Evolutionary conservation across 2,329 filamentous ascomycete genomes (phyloP).

Genomic region (Verticillium albo-atrum): DNA sequence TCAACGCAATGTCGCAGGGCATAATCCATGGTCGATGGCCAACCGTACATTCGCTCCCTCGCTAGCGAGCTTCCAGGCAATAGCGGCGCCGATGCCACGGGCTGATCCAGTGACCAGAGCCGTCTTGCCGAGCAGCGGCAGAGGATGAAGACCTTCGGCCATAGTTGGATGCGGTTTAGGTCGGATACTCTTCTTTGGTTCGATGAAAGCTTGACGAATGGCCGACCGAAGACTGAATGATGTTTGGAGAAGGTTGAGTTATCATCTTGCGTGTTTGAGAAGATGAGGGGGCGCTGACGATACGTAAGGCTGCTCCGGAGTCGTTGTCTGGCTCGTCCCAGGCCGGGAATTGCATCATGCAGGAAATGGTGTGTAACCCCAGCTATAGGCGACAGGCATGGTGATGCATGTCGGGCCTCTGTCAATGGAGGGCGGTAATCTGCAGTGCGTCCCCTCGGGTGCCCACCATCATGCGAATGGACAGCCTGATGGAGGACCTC

Average conservation of each 20-base stretch:
- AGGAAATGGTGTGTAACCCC: not conserved
- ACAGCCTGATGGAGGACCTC: not conserved
- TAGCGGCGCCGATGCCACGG: slow-evolving; percentile 54
- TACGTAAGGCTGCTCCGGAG: too few species aligned
- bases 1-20: too few species aligned
- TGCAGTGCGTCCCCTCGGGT: not conserved
- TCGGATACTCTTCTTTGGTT: too few species aligned
- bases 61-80: slow-evolving; percentile 51
- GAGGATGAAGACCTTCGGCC: not conserved
- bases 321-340: not conserved
- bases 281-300: too few species aligned
- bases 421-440: not conserved
- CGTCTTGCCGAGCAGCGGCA: not conserved
- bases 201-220: too few species aligned
- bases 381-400: not conserved
- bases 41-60: slow-evolving; percentile 37
- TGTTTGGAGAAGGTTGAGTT: too few species aligned
- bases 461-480: not conserved
- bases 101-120: slow-evolving; percentile 25
- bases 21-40: too few species aligned
- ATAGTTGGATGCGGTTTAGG: not conserved
- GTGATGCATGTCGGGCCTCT: not conserved
- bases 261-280: too few species aligned
- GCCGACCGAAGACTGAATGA: too few species aligned
- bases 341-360: not conserved